Evolutionary conservation across 2,329 filamentous ascomycete genomes (phyloP), one percentile per base, ranked within the genome.

Genomic region (Talaromyces rugulosus): DNA sequence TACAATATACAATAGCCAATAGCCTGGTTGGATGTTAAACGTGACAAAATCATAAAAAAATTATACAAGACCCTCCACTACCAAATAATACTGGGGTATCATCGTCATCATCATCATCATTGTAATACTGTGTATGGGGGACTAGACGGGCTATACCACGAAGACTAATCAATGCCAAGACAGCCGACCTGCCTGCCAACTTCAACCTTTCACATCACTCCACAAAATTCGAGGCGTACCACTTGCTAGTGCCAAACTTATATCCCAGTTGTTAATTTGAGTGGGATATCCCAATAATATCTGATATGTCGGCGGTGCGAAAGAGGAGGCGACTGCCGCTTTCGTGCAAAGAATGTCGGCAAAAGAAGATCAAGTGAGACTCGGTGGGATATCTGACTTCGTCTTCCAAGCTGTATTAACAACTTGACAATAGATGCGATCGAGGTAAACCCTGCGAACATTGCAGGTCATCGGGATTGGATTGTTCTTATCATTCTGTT

Each of bases 321-420:
- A 68, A 66, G 51, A 57, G 33, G 42, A 50, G 47, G 56, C 11
- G 52, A 42, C 30, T 30, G n/a, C 52, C 53, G 4, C 23, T 61
- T 5, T 36, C 59, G 27, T 61, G 59, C 16, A 52, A 58, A 14
- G 34, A 51, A 51, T 58, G 62, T 11, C 52, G 40, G 2, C 59
- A 28, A 51, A 30, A n/a, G 34, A 18, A 47, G 70, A 67, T 72
- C 68, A 60, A 65, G 64, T 51, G 64, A 67, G 52, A 59, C 70
- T 12, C 5, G 34, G 11, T 4, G 63, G 66, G 8, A 42, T 58
- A 23, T 36, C 52, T 34, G 66, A 71, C 56, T 59, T 54, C 5
- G 40, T 5, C 8, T 36, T 63, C 42, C 81, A 81, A 71, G 81
- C 53, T 69, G 33, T 56, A 58, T 62, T 64, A 36, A 57, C 9